Conservation (phyloP, 2,329 filamentous ascomycete species). For the Diaporthe humulicola region DNA sequence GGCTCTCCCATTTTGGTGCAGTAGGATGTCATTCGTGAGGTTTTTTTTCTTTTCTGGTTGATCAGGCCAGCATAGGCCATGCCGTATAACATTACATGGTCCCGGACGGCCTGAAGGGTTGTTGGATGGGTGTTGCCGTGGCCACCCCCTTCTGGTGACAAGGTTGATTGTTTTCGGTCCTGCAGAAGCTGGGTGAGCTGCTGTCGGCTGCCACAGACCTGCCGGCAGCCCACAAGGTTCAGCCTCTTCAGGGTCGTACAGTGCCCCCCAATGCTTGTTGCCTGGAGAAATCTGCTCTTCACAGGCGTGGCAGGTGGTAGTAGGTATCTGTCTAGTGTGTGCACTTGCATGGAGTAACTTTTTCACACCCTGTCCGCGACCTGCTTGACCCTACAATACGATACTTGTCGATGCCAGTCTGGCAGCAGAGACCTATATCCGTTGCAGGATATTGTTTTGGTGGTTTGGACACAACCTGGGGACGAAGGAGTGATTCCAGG, state of each 20-base stretch:
- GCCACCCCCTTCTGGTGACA: conserved; percentile 1
- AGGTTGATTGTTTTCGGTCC: neutral
- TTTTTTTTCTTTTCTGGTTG: neutral
- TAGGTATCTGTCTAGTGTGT: neutral
- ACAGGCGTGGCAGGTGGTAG: neutral
- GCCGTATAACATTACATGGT: neutral
- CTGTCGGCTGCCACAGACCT: neutral
- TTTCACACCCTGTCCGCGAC: too few species aligned
- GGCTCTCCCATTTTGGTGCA: neutral
- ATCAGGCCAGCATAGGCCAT: neutral
- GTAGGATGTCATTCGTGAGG: neutral
- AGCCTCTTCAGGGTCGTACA: conserved; percentile 13
- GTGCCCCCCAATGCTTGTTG: neutral
- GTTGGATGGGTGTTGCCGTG: neutral
- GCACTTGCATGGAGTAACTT: neutral
- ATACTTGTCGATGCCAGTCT: neutral
- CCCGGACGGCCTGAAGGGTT: neutral
- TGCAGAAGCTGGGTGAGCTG: neutral
- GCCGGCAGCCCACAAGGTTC: conserved; percentile 23
- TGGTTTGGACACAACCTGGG: neutral
- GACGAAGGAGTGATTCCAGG: neutral
- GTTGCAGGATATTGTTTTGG: neutral
- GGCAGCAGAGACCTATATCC: neutral
- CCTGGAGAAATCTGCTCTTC: neutral
- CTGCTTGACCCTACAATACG: neutral